phyloP scores from a whole-genome alignment of 2,329 filamentous ascomycete genomes.

The Didymella pomorum region DNA sequence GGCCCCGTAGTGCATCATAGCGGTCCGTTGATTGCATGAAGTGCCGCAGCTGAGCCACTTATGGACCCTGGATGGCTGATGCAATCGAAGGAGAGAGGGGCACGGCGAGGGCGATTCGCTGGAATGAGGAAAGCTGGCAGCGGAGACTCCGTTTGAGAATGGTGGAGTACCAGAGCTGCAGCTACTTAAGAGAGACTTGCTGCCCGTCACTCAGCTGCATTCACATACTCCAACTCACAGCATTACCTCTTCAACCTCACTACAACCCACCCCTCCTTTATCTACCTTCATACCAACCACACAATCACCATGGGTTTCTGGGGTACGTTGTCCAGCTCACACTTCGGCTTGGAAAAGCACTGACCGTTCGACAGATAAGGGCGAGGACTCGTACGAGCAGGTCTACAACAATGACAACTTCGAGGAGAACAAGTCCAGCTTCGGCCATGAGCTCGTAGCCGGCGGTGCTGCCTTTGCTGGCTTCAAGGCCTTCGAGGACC shows the following conservation, averaged over 20 bases:
- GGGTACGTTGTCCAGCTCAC: constrained; percentile 39
- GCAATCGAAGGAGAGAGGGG: constrained; percentile 30
- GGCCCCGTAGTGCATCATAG: constrained; percentile 26
- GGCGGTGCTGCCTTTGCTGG: constrained; percentile 80
- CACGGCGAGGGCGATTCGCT: constrained; percentile 20
- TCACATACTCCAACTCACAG: neutral
- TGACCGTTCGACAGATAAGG: constrained; percentile 54
- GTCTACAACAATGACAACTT: constrained; percentile 60
- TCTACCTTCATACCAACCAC: neutral
- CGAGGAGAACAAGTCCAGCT: constrained; percentile 65
- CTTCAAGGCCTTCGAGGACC: constrained; percentile 81
- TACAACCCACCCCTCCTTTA: neutral
- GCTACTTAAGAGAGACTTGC: constrained; percentile 26
- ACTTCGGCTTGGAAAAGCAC: neutral
- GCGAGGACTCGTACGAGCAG: constrained; percentile 62
- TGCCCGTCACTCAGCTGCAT: neutral
- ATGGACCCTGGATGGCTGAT: constrained; percentile 33
- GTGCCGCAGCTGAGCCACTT: constrained; percentile 31
- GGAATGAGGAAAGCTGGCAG: constrained; percentile 25
- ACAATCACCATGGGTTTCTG: constrained; percentile 55
- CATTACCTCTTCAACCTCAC: neutral
- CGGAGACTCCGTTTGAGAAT: constrained; percentile 6
- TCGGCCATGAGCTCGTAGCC: constrained; percentile 77
- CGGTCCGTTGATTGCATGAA: constrained; percentile 2
- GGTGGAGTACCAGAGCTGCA: constrained; percentile 8